Percentiles rank a stretch among this genome's conserved stretches.
phyloP scores from a whole-genome alignment of 2,329 filamentous ascomycete species.

The Penicillium capsulatum region DNA sequence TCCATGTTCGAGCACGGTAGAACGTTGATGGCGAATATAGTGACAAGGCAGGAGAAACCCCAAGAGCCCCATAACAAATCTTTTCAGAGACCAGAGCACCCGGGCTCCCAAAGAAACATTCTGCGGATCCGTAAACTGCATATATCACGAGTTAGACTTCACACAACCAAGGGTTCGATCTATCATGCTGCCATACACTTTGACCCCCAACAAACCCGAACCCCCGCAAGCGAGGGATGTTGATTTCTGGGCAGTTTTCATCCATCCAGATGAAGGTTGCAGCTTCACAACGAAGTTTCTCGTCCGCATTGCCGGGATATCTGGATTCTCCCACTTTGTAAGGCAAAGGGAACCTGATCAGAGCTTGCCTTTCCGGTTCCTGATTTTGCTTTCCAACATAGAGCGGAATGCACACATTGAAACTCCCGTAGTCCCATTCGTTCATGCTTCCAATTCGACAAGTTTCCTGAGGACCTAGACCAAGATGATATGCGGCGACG shows the following conservation, averaged over 20 bases:
- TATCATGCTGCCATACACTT: conserved; percentile 17
- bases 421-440: conserved; percentile 22
- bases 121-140: conserved; percentile 15
- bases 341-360: conserved; percentile 27
- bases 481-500: conserved; percentile 10
- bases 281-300: conserved; percentile 43
- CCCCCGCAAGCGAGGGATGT: conserved; percentile 28
- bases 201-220: conserved; percentile 32
- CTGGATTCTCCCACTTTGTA: conserved; percentile 36
- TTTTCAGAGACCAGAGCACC: conserved; percentile 21
- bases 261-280: conserved; percentile 42
- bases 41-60: conserved; percentile 20
- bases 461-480: conserved; percentile 8
- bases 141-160: background rate
- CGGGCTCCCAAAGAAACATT: conserved; percentile 15
- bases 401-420: conserved; percentile 26
- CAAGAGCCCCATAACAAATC: conserved; percentile 20
- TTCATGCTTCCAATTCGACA: conserved; percentile 24
- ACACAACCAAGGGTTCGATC: background rate
- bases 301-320: conserved; percentile 42
- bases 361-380: conserved; percentile 17
- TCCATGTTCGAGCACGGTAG: conserved; percentile 18
- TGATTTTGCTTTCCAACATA: conserved; percentile 9
- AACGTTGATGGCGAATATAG: conserved; percentile 20
- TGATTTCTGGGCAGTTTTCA: conserved; percentile 37